These are phyloP conservation scores for Monilinia fructigena DNA, from an alignment of 2,329 filamentous ascomycete genomes.

Conservation along the genomic window DNA sequence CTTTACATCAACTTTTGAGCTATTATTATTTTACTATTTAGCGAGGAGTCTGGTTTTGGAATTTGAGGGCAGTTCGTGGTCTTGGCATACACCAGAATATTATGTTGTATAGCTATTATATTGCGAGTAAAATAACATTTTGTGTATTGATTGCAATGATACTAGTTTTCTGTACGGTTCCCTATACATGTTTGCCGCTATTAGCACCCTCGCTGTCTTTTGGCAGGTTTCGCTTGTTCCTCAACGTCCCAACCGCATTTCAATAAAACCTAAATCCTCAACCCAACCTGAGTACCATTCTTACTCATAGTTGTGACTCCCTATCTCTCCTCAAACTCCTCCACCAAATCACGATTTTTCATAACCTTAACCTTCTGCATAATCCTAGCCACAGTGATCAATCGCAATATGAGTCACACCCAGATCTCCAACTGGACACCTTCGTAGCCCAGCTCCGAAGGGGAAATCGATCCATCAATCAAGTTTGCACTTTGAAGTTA, in stretches of 20 bases:
- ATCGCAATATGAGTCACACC: neutral
- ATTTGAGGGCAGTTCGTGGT: neutral
- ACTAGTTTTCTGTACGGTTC: neutral
- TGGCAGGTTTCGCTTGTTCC: too few relatives aligned
- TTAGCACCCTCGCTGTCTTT: neutral
- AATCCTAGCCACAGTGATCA: neutral
- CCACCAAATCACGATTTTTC: constrained; percentile 1
- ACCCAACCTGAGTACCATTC: neutral
- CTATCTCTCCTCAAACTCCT: constrained; percentile 3
- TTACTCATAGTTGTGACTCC: constrained; percentile 10
- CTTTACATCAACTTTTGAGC: neutral
- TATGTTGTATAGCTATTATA: neutral
- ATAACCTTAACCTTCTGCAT: neutral
- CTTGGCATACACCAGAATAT: constrained; percentile 8
- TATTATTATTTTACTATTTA: constrained; percentile 12
- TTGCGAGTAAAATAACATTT: neutral
- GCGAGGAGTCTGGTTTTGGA: constrained; percentile 12
- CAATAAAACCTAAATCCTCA: neutral
- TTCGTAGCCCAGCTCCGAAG: neutral
- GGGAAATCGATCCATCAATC: constrained; percentile 17
- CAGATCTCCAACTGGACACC: constrained; percentile 15
- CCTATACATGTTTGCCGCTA: neutral
- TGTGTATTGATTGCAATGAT: neutral
- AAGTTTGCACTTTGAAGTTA: neutral
- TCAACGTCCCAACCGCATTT: too few relatives aligned